A percentile compares a stretch with the other conserved stretches of the same genome.
Evolutionary conservation across 2,329 filamentous ascomycete genomes (phyloP).

Genomic region (Monilinia polystroma): DNA sequence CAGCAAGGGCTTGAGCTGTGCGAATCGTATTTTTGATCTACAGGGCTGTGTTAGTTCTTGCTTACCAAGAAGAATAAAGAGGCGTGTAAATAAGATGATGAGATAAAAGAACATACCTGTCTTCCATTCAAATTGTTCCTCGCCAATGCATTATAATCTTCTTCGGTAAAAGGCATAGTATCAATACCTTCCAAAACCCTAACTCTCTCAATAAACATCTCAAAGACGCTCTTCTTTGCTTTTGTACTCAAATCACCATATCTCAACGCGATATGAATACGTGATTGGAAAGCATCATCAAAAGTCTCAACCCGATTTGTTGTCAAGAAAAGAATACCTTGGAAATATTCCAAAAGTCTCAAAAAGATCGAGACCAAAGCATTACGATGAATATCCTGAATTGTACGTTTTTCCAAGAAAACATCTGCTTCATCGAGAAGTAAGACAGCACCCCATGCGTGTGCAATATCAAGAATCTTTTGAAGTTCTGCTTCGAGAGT

Average conservation of each 20-base stretch:
- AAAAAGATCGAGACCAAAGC: conserved; percentile 85
- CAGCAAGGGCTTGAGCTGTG: conserved; percentile 77
- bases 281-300: conserved; percentile 84
- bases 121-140: conserved; percentile 68
- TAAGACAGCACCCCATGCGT: conserved; percentile 81
- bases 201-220: conserved; percentile 77
- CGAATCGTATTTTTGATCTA: conserved; percentile 84
- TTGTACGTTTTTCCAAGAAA: conserved; percentile 78
- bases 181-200: conserved; percentile 61
- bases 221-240: conserved; percentile 78
- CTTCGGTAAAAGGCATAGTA: conserved; percentile 61
- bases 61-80: neutral
- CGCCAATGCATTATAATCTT: conserved; percentile 65
- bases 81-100: neutral
- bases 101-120: conserved; percentile 49
- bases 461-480: conserved; percentile 81
- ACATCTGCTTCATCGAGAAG: conserved; percentile 84
- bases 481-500: conserved; percentile 74
- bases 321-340: conserved; percentile 85
- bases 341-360: conserved; percentile 84
- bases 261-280: conserved; percentile 80
- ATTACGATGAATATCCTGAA: conserved; percentile 82
- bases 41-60: neutral
- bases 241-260: conserved; percentile 73
- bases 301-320: conserved; percentile 88